phyloP scores from a whole-genome alignment of 371 early-diverging fungal genomes.

The Homolaphlyctis polyrhiza region DNA sequence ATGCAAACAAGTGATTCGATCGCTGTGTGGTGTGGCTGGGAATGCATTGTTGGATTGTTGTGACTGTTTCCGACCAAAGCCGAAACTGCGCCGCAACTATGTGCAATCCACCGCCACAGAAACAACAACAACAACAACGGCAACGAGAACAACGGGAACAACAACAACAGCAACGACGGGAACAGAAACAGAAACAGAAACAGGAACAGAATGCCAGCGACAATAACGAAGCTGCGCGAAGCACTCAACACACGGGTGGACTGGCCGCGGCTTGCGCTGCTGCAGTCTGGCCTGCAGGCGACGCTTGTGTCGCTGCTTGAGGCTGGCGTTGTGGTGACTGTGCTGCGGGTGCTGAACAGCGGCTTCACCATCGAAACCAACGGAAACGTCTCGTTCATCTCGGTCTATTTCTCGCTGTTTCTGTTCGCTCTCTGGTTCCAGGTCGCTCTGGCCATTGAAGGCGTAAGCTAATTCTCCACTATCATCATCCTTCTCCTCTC shows the following conservation, averaged over 20 bases:
- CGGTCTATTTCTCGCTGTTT: conserved; percentile 48
- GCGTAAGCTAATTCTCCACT: no score
- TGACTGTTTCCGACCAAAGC: no score
- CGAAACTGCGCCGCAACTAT: no score
- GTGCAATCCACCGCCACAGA: no score
- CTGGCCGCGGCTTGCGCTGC: conserved; percentile 16
- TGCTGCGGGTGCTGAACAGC: conserved; percentile 6
- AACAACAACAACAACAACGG: no score
- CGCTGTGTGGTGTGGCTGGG: no score
- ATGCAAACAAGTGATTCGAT: no score
- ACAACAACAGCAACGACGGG: background rate
- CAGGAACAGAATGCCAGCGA: background rate
- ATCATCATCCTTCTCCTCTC: no score
- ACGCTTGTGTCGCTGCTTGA: conserved; percentile 10
- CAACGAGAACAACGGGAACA: no score
- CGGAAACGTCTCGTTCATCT: conserved; percentile 15
- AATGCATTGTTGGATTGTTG: no score
- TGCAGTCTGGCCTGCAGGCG: conserved; percentile 8
- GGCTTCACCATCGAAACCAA: conserved; percentile 4
- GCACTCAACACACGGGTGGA: background rate
- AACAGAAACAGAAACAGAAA: background rate
- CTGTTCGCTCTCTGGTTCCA: conserved; percentile 48
- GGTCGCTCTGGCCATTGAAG: conserved; percentile 43
- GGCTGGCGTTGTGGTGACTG: conserved; percentile 9
- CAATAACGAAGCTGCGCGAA: background rate